phyloP scores from a whole-genome alignment of 2,329 filamentous ascomycete genomes.

The Paramyrothecium roridum region DNA sequence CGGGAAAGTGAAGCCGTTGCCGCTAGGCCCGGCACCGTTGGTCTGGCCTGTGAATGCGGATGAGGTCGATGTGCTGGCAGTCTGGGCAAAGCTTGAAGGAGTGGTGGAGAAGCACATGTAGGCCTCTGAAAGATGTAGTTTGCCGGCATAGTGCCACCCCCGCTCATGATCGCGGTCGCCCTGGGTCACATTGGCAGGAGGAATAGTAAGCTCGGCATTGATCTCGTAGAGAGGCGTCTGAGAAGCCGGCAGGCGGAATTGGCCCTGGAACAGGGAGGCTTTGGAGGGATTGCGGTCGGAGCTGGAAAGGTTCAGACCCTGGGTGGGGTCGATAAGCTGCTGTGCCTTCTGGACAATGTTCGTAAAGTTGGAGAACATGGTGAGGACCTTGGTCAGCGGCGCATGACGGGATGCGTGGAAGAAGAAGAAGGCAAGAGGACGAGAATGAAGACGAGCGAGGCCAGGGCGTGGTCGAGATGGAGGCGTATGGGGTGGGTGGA shows the following conservation, averaged over 20 bases:
- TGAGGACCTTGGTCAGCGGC: conserved; percentile 29
- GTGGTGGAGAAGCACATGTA: conserved; percentile 97
- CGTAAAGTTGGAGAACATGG: conserved; percentile 61
- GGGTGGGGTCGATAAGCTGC: conserved; percentile 87
- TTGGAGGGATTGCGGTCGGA: conserved; percentile 85
- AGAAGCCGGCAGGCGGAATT: conserved; percentile 90
- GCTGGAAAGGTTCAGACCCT: conserved; percentile 68
- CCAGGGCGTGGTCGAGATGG: neutral
- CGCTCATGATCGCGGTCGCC: conserved; percentile 69
- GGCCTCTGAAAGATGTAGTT: conserved; percentile 88
- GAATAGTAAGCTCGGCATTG: conserved; percentile 89
- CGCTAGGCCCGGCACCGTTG: conserved; percentile 85
- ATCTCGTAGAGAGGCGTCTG: conserved; percentile 96
- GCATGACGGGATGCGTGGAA: conserved; percentile 29
- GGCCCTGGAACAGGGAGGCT: conserved; percentile 86
- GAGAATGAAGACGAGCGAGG: neutral
- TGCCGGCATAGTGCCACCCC: conserved; percentile 87
- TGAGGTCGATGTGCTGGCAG: conserved; percentile 75
- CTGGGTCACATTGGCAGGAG: conserved; percentile 65
- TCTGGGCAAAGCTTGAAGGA: conserved; percentile 78
- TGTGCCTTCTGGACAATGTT: conserved; percentile 94
- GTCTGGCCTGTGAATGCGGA: conserved; percentile 89
- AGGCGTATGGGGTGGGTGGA: neutral
- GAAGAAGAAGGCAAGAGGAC: neutral
- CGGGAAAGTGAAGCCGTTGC: conserved; percentile 93